Conservation (phyloP, 148 eudicot species). For the Amaranthus palmeri region DNA sequence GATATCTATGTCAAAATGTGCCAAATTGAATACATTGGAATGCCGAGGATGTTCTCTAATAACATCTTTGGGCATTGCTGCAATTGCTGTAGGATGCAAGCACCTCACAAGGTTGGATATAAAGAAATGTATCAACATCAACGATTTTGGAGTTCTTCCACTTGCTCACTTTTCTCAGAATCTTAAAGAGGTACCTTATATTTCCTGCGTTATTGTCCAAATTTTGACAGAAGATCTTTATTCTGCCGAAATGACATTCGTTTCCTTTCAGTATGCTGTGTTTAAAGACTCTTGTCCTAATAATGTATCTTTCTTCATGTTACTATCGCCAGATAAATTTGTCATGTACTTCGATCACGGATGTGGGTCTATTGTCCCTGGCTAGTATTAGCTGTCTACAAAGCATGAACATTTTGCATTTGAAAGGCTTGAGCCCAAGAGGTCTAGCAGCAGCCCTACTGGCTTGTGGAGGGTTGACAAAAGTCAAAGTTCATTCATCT, state of each 20-base stretch:
- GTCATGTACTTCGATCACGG: conserved; percentile 76
- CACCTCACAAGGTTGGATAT: conserved; percentile 74
- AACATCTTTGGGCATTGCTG: conserved; percentile 66
- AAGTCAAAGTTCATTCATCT: conserved; percentile 72
- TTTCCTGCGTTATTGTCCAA: not conserved
- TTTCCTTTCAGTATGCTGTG: not conserved
- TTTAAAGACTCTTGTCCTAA: not conserved
- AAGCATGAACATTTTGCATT: conserved; percentile 66
- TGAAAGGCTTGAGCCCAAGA: conserved; percentile 60
- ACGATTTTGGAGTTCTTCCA: conserved; percentile 78
- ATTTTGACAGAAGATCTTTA: not conserved
- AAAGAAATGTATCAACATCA: conserved; percentile 72
- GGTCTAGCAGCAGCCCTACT: conserved; percentile 73
- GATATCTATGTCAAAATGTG: conserved; percentile 67
- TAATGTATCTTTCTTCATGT: not conserved
- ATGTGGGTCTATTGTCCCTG: conserved; percentile 70
- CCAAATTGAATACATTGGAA: conserved; percentile 67
- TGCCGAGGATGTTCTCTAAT: conserved; percentile 81
- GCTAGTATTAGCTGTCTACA: conserved; percentile 80
- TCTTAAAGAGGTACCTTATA: conserved; percentile 63
- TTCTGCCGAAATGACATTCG: not conserved
- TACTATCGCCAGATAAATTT: conserved; percentile 53
- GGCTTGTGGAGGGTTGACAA: conserved; percentile 80
- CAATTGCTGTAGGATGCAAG: conserved; percentile 83
- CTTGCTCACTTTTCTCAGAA: conserved; percentile 84